Evolutionary conservation across 1,139 yeast species (phyloP).

Genomic region (Yamadazyma sp.): DNA sequence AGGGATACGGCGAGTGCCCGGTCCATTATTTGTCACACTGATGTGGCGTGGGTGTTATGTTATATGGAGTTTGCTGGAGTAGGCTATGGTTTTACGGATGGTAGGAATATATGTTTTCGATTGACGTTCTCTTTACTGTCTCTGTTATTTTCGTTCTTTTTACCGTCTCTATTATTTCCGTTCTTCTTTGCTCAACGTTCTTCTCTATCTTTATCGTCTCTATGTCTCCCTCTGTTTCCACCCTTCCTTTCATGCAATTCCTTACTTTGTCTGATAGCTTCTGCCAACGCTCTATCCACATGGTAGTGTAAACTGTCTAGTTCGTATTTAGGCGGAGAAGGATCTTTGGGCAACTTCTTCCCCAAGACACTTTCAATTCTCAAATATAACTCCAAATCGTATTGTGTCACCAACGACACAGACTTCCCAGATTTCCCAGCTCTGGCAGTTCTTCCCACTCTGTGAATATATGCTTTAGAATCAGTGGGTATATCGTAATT

Average conservation of each 20-base stretch:
- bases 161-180: too few relatives aligned
- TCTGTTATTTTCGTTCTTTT: neutral
- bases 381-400: constrained; percentile 83
- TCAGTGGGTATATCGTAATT: constrained; percentile 97
- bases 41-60: neutral
- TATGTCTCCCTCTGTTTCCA: constrained; percentile 22
- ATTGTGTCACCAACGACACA: constrained; percentile 88
- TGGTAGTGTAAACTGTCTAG: constrained; percentile 80
- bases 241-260: constrained; percentile 55
- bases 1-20: constrained; percentile 85
- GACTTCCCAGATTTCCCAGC: constrained; percentile 97
- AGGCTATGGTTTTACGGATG: too few relatives aligned
- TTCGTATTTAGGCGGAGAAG: constrained; percentile 69
- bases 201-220: constrained; percentile 50
- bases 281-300: constrained; percentile 90
- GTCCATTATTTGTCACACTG: constrained; percentile 56
- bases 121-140: neutral
- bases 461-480: constrained; percentile 95
- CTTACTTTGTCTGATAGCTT: constrained; percentile 83
- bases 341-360: constrained; percentile 79
- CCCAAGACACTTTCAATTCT: constrained; percentile 87
- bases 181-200: constrained; percentile 21
- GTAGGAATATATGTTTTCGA: neutral
- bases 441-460: constrained; percentile 98
- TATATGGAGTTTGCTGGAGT: neutral